Base-by-base conservation (phyloP, 371 early-diverging fungal species). In the Mucor lusitanicus region DNA sequence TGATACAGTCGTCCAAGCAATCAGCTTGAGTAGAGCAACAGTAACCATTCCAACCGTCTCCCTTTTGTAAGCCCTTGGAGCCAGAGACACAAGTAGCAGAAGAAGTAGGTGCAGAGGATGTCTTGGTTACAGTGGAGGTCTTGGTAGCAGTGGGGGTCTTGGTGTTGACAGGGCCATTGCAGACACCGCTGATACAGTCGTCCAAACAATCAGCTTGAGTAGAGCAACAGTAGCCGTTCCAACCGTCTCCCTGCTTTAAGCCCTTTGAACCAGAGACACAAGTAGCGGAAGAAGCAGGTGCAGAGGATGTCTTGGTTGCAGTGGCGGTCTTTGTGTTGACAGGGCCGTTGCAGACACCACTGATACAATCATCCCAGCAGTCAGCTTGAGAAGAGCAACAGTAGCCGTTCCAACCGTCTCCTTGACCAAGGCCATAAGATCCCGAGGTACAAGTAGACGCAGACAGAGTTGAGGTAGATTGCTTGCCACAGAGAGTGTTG, bases 401-500 rank as follows among this genome's bases (percentile, higher is more conserved):
- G 54, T 46, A 35, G 19, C 63, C 63, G 15, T 28, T 58, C 42
- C 63, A 68, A 11, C 68, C 68, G 48, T 68, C 59, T 7, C 68
- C 68, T 0, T 63, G 27, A 0, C 39, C 58, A n/a, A 68, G 40
- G 8, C 63, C 63, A 11, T 50, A 60, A 12, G 69, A 63, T 25
- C 70, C 70, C n/a, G 68, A 35, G 19, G 64, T 60, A 60, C 60
- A 63, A 13, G 61, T 55, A 25, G 46, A 19, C 15, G 63, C 13
- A 19, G 30, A 48, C 13, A 23, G 5, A 30, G 32, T 15, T 7
- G 69, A 58, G 15, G 59, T 63, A 48, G 73, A 66, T 15, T 53
- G 21, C 27, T 63, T 69, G 25, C 66, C 73, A 40, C 73, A 73
- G 28, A 73, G 69, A 44, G 55, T 65, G n/a, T 46, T 62, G 2